Percentiles rank a stretch among this genome's conserved stretches.
Evolutionary conservation across 495 filamentous ascomycete species (phyloP).

Genomic region (Pseudoneurospora amorphoporcata): DNA sequence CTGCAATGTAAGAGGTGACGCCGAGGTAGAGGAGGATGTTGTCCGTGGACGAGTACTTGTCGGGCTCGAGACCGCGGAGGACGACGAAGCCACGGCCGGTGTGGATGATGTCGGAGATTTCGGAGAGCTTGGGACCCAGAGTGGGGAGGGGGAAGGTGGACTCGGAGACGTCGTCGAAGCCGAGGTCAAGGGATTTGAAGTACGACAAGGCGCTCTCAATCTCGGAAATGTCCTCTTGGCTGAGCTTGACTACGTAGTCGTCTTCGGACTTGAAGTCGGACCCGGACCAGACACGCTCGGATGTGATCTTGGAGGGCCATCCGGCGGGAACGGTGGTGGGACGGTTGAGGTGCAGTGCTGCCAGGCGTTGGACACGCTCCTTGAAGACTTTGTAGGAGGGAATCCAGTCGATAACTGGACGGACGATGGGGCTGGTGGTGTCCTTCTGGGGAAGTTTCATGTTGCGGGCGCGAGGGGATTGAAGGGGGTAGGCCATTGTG

Average conservation of each 20-base stretch:
- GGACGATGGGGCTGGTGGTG: neutral
- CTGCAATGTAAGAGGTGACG: constrained; percentile 22
- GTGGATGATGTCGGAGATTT: constrained; percentile 14
- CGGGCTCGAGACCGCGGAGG: constrained; percentile 19
- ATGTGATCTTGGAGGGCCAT: constrained; percentile 15
- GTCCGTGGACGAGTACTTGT: constrained; percentile 17
- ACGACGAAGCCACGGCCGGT: constrained; percentile 17
- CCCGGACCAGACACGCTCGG: constrained; percentile 16
- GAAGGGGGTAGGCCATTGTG: neutral
- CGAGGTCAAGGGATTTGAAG: constrained; percentile 18
- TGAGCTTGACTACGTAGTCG: constrained; percentile 16
- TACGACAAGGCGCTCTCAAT: constrained; percentile 14
- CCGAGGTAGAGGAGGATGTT: constrained; percentile 25
- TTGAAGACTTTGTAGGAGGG: constrained; percentile 20
- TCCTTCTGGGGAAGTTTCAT: neutral
- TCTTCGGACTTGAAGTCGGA: constrained; percentile 18
- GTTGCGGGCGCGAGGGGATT: neutral
- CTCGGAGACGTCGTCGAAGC: constrained; percentile 14
- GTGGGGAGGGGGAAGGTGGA: constrained; percentile 17
- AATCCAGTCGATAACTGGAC: constrained; percentile 23
- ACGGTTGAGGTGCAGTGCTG: constrained; percentile 11
- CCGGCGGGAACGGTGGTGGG: constrained; percentile 17
- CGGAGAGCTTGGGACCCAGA: constrained; percentile 5
- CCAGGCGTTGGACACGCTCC: constrained; percentile 16
- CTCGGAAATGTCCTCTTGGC: constrained; percentile 14